Conservation (phyloP, 2,329 filamentous ascomycete genomes). For the Tolypocladium ophioglossoides region DNA sequence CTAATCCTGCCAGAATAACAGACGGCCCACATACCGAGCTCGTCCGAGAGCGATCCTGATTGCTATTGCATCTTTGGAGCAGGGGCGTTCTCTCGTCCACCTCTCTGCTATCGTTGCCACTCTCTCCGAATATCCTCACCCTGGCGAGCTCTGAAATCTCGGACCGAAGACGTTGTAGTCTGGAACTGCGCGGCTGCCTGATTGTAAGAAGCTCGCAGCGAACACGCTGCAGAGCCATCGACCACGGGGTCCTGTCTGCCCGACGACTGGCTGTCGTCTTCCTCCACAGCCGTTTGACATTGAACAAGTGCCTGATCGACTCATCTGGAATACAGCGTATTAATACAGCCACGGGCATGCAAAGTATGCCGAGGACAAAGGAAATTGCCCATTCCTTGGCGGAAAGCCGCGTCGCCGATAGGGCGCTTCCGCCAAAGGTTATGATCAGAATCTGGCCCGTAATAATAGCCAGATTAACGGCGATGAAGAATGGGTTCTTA, state of each 20-base stretch:
- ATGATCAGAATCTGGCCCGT: not conserved
- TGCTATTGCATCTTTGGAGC: not conserved
- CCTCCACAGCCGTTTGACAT: not conserved
- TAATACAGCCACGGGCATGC: not conserved
- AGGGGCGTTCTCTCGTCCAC: not conserved
- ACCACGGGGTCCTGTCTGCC: not conserved
- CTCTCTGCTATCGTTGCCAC: not conserved
- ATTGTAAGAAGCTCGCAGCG: not conserved
- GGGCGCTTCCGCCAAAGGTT: not conserved
- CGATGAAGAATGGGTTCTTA: not conserved
- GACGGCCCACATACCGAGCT: not conserved
- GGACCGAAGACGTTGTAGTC: not conserved
- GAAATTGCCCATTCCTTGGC: not conserved
- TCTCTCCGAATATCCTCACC: not conserved
- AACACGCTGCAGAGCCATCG: not conserved
- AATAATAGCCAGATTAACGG: not conserved
- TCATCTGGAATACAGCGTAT: not conserved
- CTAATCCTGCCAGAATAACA: not conserved
- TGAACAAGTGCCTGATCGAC: not conserved
- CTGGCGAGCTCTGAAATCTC: not conserved
- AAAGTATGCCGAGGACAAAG: not conserved
- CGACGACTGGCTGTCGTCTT: too few relatives aligned
- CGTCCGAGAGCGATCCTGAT: not conserved
- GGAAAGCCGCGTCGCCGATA: not conserved
- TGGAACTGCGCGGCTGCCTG: not conserved